phyloP scores from a whole-genome alignment of 768 basidiomycete species.

The Russula virescens region DNA sequence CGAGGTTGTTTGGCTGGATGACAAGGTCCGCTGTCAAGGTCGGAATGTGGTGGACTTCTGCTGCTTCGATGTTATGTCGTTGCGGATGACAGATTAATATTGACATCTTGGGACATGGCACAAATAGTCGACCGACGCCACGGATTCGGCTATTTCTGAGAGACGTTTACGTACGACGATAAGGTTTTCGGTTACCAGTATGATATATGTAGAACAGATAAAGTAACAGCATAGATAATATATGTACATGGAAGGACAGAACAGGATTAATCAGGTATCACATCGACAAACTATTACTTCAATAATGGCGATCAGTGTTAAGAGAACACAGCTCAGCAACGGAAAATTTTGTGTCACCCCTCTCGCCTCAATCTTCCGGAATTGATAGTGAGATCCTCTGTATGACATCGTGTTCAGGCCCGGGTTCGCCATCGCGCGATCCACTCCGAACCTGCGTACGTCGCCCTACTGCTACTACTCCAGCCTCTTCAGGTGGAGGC shows the following conservation, averaged over 20 bases:
- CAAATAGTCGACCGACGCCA: not conserved
- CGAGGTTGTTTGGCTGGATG: not conserved
- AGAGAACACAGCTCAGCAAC: not conserved
- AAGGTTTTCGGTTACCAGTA: not conserved
- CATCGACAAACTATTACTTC: not conserved
- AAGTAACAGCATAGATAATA: not conserved
- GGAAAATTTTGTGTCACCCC: not conserved
- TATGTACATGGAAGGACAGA: not conserved
- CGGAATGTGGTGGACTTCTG: constrained; percentile 2
- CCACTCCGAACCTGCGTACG: not conserved
- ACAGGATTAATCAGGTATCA: no score
- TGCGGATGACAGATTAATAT: not conserved
- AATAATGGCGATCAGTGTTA: not conserved
- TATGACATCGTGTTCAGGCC: not conserved
- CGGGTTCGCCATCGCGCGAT: not conserved
- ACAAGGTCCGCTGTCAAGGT: not conserved
- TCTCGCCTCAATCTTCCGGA: constrained; percentile 10
- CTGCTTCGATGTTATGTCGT: constrained; percentile 6
- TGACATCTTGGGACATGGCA: not conserved
- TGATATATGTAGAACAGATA: not conserved
- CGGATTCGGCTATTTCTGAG: not conserved
- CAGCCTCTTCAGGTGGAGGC: not conserved
- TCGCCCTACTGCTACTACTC: not conserved
- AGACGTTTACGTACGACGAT: not conserved
- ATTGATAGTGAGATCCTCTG: not conserved